phyloP scores from a whole-genome alignment of 306 rosid genomes.

The Sesbania bispinosa region DNA sequence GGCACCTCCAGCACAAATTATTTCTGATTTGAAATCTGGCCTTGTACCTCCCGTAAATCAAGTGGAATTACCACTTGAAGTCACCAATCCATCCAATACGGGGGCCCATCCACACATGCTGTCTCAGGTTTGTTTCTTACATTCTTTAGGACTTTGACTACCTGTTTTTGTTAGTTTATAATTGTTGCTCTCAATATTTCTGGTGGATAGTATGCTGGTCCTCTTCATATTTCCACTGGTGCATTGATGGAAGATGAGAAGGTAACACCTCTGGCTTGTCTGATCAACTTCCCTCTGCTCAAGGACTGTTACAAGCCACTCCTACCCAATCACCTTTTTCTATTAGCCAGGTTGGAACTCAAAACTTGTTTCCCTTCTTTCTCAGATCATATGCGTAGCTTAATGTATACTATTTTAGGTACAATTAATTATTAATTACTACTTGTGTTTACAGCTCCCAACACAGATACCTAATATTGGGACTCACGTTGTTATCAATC shows the following conservation, averaged over 20 bases:
- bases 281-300: slow-evolving; percentile 85
- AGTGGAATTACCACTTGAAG: slow-evolving; percentile 79
- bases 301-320: slow-evolving; percentile 72
- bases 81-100: slow-evolving; percentile 61
- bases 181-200: slow-evolving; percentile 4
- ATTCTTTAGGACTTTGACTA: not conserved
- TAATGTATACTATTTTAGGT: not conserved
- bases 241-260: slow-evolving; percentile 85
- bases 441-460: slow-evolving; percentile 53
- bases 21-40: slow-evolving; percentile 69
- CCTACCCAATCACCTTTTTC: slow-evolving; percentile 65
- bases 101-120: slow-evolving; percentile 70
- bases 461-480: slow-evolving; percentile 77
- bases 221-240: slow-evolving; percentile 76
- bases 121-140: slow-evolving; percentile 61
- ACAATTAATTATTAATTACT: slow-evolving; percentile 11
- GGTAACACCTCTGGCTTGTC: slow-evolving; percentile 58
- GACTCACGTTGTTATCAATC: slow-evolving; percentile 82
- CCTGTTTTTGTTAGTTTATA: not conserved
- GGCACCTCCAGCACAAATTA: slow-evolving; percentile 73
- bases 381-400: not conserved
- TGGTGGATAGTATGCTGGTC: slow-evolving; percentile 63
- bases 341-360: slow-evolving; percentile 57
- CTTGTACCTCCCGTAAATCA: slow-evolving; percentile 74
- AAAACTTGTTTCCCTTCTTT: slow-evolving; percentile 10